phyloP scores from a whole-genome alignment of 164 flowering plant genomes.

The Macadamia integrifolia region DNA sequence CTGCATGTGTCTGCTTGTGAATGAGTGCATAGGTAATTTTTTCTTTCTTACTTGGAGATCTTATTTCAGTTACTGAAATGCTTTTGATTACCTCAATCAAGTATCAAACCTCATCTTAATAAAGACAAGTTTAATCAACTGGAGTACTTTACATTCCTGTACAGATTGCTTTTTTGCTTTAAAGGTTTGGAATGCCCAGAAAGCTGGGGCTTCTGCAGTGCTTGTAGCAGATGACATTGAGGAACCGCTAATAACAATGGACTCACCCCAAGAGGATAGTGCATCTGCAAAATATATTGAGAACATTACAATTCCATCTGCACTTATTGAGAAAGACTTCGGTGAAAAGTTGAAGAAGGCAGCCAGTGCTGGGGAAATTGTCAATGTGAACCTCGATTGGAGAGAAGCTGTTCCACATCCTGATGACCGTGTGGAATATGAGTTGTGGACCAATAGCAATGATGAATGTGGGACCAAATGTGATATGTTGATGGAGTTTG shows the following conservation, averaged over 20 bases:
- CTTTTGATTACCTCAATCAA: no score
- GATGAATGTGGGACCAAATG: conserved; percentile 98
- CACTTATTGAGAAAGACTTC: conserved; percentile 69
- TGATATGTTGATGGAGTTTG: conserved; percentile 88
- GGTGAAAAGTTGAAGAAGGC: conserved; percentile 75
- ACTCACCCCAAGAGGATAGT: conserved; percentile 76
- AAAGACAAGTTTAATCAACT: no score
- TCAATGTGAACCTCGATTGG: conserved; percentile 95
- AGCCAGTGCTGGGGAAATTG: conserved; percentile 64
- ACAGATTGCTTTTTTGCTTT: conserved; percentile 93
- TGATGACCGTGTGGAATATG: conserved; percentile 94
- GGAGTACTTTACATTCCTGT: conserved; percentile 3
- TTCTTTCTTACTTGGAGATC: no score
- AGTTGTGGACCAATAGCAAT: conserved; percentile 97
- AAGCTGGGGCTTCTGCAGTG: conserved; percentile 96
- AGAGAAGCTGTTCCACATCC: conserved; percentile 99
- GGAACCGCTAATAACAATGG: conserved; percentile 91
- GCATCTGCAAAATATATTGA: conserved; percentile 63
- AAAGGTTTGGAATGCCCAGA: conserved; percentile 97
- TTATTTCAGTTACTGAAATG: no score
- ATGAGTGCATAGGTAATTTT: no score
- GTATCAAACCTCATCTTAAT: no score
- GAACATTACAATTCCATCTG: conserved; percentile 94
- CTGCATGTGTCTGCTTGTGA: no score
- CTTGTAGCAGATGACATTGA: conserved; percentile 83